Percentiles rank a stretch among this genome's conserved stretches.
Conservation (phyloP, 331 rosid genomes). For the Erythrophleum ivorense region DNA sequence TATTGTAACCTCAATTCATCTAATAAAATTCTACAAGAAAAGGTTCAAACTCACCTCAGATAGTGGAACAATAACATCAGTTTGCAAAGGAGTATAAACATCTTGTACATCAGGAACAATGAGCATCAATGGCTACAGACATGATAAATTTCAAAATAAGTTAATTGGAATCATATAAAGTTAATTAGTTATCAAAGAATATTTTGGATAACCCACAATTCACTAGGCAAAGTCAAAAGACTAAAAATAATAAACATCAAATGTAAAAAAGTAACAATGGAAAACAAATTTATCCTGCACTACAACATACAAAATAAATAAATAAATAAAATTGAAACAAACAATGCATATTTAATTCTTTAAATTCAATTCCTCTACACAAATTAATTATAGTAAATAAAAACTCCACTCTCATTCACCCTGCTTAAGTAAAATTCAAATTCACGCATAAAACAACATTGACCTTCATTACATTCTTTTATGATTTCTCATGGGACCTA, state of each 20-base stretch:
- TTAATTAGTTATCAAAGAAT: slow-evolving; percentile 24
- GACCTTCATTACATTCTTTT: background rate
- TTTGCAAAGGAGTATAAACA: slow-evolving; percentile 93
- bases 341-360: slow-evolving; percentile 19
- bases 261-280: slow-evolving; percentile 21
- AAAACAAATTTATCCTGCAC: slow-evolving; percentile 16
- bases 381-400: slow-evolving; percentile 28
- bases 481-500: background rate
- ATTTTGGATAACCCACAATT: slow-evolving; percentile 17
- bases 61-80: slow-evolving; percentile 87
- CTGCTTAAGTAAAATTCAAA: slow-evolving; percentile 23
- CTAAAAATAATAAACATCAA: slow-evolving; percentile 13
- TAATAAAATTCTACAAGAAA: slow-evolving; percentile 24
- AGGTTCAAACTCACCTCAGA: slow-evolving; percentile 76
- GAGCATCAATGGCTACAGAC: slow-evolving; percentile 92
- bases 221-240: slow-evolving; percentile 20
- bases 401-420: slow-evolving; percentile 31
- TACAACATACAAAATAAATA: background rate
- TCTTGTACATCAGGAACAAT: slow-evolving; percentile 96
- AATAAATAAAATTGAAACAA: background rate
- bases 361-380: slow-evolving; percentile 33
- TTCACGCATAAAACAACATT: slow-evolving; percentile 9
- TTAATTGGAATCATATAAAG: slow-evolving; percentile 23
- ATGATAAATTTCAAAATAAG: slow-evolving; percentile 43
- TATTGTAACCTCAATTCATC: slow-evolving; percentile 16